Evolutionary conservation across 371 early-diverging fungal species (phyloP), one percentile per base, ranked within the genome.

Genomic region (Mucor indicus): DNA sequence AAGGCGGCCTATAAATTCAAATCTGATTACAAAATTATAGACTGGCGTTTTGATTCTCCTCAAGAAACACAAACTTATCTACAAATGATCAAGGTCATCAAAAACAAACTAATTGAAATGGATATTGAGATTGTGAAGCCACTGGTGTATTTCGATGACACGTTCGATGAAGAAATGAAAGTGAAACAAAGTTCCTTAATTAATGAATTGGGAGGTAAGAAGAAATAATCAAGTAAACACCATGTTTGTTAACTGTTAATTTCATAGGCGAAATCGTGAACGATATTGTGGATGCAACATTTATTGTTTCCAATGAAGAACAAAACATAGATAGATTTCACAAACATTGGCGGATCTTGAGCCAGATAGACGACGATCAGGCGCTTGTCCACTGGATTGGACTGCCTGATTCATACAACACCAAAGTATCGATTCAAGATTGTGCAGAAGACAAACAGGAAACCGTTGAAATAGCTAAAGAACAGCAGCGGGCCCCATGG

Each of bases 401-500:
- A 48, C 74, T 82, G 37, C 91, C 91, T 4, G 87, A 85, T 50
- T 89, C 91, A 2, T 79, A 81, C 54, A 87, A 91, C 48, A 65
- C 68, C 17, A 85, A 86, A 83, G 62, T 85, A 11, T 53, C 36
- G 11, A 38, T 57, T 1, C 16, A 39, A 16, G 25, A 38, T 10
- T 31, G 54, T 7, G 42, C 44, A 35, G 29, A 35, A 24, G 54
- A 60, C 6, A 48, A 60, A 20, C 33, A 51, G 35, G 43, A 48
- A 3, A 2, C 15, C 0, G 6, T 22, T 4, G 43, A 41, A 12
- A 19, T 48, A 13, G 73, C 13, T 12, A 13, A 57, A 12, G 55
- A 54, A 3, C 35, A 33, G n/a, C 45, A 48, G 24, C 35, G 67
- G n/a, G 77, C 79, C 0, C 75, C 81, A 0, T 83, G 86, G 80